Conservation (phyloP, 352 stramenopile genomes). For the Phytophthora sojae region DNA sequence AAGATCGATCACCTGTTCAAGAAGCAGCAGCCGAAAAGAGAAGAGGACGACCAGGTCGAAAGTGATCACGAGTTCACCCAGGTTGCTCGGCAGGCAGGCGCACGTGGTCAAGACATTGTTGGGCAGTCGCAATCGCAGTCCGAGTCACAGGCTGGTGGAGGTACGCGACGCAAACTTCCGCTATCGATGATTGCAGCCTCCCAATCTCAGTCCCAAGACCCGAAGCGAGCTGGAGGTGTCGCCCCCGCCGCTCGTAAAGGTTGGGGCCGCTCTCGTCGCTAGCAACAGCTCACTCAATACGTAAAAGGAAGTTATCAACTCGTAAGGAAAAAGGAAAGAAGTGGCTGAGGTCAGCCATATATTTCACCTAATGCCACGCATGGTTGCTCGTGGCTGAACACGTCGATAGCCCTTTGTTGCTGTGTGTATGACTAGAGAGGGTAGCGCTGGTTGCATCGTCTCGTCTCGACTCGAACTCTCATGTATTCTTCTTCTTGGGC, state of each 20-base stretch:
- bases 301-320: slow-evolving; percentile 16
- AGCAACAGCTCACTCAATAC: slow-evolving; percentile 6
- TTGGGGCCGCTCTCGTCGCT: slow-evolving; percentile 73
- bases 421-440: background rate
- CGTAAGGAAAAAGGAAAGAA: slow-evolving; percentile 15
- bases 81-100: slow-evolving; percentile 31
- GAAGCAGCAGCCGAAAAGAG: slow-evolving; percentile 36
- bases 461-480: no score
- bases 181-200: slow-evolving; percentile 74
- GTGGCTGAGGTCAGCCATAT: slow-evolving; percentile 17
- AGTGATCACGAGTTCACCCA: slow-evolving; percentile 76
- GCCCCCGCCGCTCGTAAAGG: slow-evolving; percentile 58
- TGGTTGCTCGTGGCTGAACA: background rate
- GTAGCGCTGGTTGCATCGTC: background rate
- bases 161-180: slow-evolving; percentile 71
- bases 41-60: slow-evolving; percentile 68
- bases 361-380: slow-evolving; percentile 25
- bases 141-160: slow-evolving; percentile 41
- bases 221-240: slow-evolving; percentile 19
- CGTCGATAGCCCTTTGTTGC: background rate
- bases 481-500: no score
- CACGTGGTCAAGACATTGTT: slow-evolving; percentile 25
- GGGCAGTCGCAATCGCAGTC: slow-evolving; percentile 46
- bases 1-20: slow-evolving; percentile 74
- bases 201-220: slow-evolving; percentile 50